A percentile compares a stretch with the other conserved stretches of the same genome.
Conservation (phyloP, 2,329 filamentous ascomycete species). For the Hypocrella siamensis region DNA sequence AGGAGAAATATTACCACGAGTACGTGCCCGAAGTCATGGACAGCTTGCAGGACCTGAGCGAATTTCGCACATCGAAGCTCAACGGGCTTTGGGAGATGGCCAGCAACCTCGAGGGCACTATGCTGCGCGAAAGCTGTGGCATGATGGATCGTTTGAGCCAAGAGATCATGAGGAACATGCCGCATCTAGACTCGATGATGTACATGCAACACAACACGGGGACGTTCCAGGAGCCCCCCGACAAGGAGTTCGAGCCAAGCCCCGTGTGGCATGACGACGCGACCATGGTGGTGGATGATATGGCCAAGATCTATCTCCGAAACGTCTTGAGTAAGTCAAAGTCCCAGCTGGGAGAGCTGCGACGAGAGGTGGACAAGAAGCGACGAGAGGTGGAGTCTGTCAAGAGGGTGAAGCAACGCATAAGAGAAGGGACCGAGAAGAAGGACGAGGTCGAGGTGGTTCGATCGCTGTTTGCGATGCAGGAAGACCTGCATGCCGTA, state of each 20-base stretch:
- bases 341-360: conserved; percentile 61
- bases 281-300: conserved; percentile 70
- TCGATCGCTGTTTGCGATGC: conserved; percentile 64
- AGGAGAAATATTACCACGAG: conserved; percentile 93
- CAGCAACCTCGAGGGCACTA: conserved; percentile 62
- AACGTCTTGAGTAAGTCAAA: conserved; percentile 91
- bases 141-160: conserved; percentile 57
- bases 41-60: conserved; percentile 82
- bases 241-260: conserved; percentile 83
- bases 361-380: conserved; percentile 74
- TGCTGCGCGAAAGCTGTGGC: conserved; percentile 57
- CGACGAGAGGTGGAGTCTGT: conserved; percentile 68
- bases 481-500: conserved; percentile 71
- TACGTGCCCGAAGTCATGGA: conserved; percentile 90
- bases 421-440: conserved; percentile 74
- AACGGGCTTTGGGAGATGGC: conserved; percentile 78
- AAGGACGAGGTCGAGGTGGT: conserved; percentile 80
- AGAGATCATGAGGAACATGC: conserved; percentile 79
- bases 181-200: conserved; percentile 91
- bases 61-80: conserved; percentile 70
- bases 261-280: conserved; percentile 95
- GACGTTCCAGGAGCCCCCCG: conserved; percentile 65
- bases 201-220: conserved; percentile 85
- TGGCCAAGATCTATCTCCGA: conserved; percentile 76
- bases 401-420: conserved; percentile 56